Percentiles rank a stretch among this genome's conserved stretches.
phyloP scores from a whole-genome alignment of 179 eudicot genomes.

The Spinacia oleracea region DNA sequence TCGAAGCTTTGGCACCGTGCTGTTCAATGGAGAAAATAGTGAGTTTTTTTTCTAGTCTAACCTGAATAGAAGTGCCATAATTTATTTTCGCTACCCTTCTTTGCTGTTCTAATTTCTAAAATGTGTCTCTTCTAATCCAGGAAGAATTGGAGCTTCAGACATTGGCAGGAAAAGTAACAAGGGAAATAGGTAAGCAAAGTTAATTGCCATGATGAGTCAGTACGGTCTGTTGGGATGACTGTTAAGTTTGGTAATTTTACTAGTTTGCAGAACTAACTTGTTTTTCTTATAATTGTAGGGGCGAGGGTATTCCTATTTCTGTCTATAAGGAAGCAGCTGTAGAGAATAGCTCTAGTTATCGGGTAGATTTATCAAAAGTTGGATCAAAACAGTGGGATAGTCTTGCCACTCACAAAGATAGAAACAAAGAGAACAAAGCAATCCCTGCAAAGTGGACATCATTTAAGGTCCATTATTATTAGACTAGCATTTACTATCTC shows the following conservation, averaged over 20 bases:
- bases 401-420: constrained; percentile 80
- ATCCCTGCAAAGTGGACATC: constrained; percentile 88
- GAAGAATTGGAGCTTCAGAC: constrained; percentile 48
- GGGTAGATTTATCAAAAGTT: constrained; percentile 39
- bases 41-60: constrained; percentile 23
- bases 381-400: constrained; percentile 60
- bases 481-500: neutral
- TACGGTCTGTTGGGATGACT: neutral
- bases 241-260: constrained; percentile 8
- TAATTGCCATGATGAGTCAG: neutral
- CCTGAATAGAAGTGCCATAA: constrained; percentile 1
- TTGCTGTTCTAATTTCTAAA: constrained; percentile 31
- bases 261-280: constrained; percentile 9
- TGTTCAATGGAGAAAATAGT: constrained; percentile 55
- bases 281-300: constrained; percentile 38
- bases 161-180: constrained; percentile 49
- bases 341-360: constrained; percentile 34
- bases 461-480: constrained; percentile 52
- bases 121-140: constrained; percentile 36
- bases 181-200: constrained; percentile 56
- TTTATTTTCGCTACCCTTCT: neutral
- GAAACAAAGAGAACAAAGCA: constrained; percentile 88
- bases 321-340: constrained; percentile 54
- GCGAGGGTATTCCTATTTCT: constrained; percentile 48
- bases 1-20: constrained; percentile 85